Evolutionary conservation across 768 basidiomycete species (phyloP).

Genomic region (Amyloporia xantha): DNA sequence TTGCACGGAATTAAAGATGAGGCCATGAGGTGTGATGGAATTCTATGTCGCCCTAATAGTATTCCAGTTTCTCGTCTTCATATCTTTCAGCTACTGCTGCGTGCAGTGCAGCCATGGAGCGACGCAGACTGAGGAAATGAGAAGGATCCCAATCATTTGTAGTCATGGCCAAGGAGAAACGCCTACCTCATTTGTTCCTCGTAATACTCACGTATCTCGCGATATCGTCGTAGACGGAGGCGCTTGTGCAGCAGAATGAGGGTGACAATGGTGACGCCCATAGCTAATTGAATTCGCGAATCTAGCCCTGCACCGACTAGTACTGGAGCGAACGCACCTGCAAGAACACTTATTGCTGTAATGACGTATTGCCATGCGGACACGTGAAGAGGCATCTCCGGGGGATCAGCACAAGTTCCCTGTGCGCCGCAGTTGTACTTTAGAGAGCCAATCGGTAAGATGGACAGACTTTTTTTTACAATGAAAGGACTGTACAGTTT

Average conservation of each 20-base stretch:
- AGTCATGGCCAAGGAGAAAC: no score
- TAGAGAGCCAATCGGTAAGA: no score
- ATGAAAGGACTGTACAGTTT: slow-evolving; percentile 28
- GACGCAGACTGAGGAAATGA: slow-evolving; percentile 15
- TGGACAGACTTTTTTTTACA: no score
- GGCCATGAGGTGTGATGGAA: no score
- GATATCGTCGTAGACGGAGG: slow-evolving; percentile 30
- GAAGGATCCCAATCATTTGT: no score
- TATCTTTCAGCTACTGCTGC: slow-evolving; percentile 12
- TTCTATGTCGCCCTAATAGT: no score
- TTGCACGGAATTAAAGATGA: no score
- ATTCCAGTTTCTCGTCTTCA: slow-evolving; percentile 6
- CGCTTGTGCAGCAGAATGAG: slow-evolving; percentile 38
- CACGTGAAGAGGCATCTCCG: slow-evolving; percentile 32
- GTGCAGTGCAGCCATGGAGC: slow-evolving; percentile 14
- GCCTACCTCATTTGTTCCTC: slow-evolving; percentile 36
- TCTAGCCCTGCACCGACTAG: no score
- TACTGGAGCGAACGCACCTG: slow-evolving; percentile 35
- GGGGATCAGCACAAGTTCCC: slow-evolving; percentile 27
- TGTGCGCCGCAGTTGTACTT: slow-evolving; percentile 27
- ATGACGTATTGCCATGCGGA: slow-evolving; percentile 40
- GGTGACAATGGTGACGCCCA: slow-evolving; percentile 29
- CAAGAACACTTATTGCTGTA: slow-evolving; percentile 30
- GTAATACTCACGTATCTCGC: slow-evolving; percentile 42
- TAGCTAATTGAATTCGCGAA: no score